Base-by-base conservation (phyloP, 2,329 filamentous ascomycete species). In the Fusarium musae region DNA sequence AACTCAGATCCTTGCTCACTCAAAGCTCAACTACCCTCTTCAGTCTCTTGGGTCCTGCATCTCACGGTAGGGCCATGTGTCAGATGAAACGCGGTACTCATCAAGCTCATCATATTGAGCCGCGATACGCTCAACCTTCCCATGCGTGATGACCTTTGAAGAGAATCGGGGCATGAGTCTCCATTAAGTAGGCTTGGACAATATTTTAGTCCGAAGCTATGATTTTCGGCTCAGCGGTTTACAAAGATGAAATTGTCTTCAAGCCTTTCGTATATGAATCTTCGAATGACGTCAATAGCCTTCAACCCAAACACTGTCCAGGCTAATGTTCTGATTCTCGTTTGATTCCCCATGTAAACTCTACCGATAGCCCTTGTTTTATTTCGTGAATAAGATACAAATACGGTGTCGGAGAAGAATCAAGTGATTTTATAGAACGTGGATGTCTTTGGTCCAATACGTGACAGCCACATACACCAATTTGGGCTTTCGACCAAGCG, bases 311-410 rank as follows among this genome's bases (percentile, higher is more conserved):
- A 11, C 6, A 47, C 7, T 30, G 13, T 16, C 13, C 3, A n/a
- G 6, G 19, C 6, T 11, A 26, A 30, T 3, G 13, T n/a, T 15
- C 26, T 21, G 3, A 19, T 23, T 3, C 34, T 11, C 17, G 15
- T 6, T 13, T 19, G 5, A 9, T 34, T 13, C 4, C 16, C 11
- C 19, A 12, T 9, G 11, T 17, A 23, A n/a, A 13, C 3, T 34
- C 5, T 19, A 17, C 6, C 13, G 13, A 4, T 16, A 19, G 11
- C 4, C 5, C 7, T 9, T 23, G 11, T 9, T 10, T 15, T 5
- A 50, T 19, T 17, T 11, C 16, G 16, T 5, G 30, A 9, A 13
- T 7, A 15, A 19, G 7, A 50, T 50, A 11, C 5, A 11, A 13
- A 13, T 34, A 12, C 30, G 4, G 8, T 13, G 15, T 34, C 3